Base-by-base conservation (phyloP, 768 basidiomycete species). In the Hygrocybe punicea region DNA sequence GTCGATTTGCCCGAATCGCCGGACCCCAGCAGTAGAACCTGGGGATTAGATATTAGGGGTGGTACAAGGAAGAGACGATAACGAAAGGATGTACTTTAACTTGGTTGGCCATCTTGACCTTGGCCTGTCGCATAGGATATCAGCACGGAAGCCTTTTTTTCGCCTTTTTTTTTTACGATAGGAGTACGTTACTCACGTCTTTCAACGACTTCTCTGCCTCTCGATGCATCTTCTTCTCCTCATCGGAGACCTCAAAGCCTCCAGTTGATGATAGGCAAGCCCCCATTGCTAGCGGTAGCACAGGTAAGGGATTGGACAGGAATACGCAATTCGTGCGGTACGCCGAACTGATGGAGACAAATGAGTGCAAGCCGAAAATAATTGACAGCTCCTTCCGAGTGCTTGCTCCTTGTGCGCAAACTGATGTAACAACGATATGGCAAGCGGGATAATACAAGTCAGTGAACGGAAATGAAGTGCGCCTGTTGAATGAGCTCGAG, bases 1-100 rank as follows among this genome's bases (percentile, higher is more conserved):
- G 94, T 97, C 6, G 89, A 91, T 73, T 97, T 98, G 21, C 94
- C 94, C 33, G 88, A 91, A 68, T 96, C 94, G 25, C 94, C 94
- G 42, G 94, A 94, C 42, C 94, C 94, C 37, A 98, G 79, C 23
- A 98, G 79, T 50, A 98, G 78, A 14, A 97, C 86, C 88, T 94
- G 59, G 19, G 56, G 6, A 51, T 33, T 51, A 16, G 24, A 29
- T 23, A 25, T 54, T 19, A 24, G 33, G 57, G 4, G 58, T 16
- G 46, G 58, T 45, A 37, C 37, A 46, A 52, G 44, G 52, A 54
- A 47, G 17, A 37, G 25, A 51, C 34, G n/a, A n/a, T 17, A 3
- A 47, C 46, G 21, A 6, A 24, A n/a, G 11, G 57, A 63, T 71
- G 40, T 59, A 88, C 89, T 82, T 92, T 91, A 73, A 91, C 89